Conservation (phyloP, 2,329 filamentous ascomycete species). For the Pyrenochaeta sp. region DNA sequence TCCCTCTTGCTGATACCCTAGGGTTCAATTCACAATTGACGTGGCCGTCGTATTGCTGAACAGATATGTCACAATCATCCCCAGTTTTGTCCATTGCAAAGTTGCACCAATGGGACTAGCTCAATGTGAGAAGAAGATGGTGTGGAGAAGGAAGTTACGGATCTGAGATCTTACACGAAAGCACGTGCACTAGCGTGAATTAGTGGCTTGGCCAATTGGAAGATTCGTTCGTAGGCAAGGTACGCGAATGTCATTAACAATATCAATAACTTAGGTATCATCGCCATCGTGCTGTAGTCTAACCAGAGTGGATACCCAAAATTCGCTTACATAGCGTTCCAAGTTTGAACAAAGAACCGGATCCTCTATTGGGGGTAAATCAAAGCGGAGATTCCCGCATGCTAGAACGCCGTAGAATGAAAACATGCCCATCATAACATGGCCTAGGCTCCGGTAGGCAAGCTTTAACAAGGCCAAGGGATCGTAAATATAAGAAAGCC, state of each 20-base stretch:
- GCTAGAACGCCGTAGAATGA: slow-evolving; percentile 18
- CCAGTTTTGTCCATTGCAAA: not conserved
- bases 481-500: not conserved
- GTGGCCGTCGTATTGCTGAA: not conserved
- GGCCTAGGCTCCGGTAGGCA: not conserved
- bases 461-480: slow-evolving; percentile 1
- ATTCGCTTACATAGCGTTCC: not conserved
- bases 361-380: not conserved
- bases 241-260: not conserved
- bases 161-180: not conserved
- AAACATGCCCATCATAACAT: slow-evolving; percentile 16
- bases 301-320: not conserved
- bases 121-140: not conserved
- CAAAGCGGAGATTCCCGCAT: slow-evolving; percentile 10
- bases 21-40: not conserved
- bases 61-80: no score
- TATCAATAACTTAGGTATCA: not conserved
- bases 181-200: not conserved
- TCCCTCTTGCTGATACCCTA: not conserved
- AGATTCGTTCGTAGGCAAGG: not conserved
- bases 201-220: not conserved
- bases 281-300: not conserved
- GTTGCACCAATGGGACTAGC: not conserved
- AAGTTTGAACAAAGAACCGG: not conserved
- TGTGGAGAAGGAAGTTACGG: not conserved